These are phyloP conservation scores for Daedaleopsis sinensis DNA, from an alignment of 768 basidiomycete species.

Conservation along the genomic window DNA sequence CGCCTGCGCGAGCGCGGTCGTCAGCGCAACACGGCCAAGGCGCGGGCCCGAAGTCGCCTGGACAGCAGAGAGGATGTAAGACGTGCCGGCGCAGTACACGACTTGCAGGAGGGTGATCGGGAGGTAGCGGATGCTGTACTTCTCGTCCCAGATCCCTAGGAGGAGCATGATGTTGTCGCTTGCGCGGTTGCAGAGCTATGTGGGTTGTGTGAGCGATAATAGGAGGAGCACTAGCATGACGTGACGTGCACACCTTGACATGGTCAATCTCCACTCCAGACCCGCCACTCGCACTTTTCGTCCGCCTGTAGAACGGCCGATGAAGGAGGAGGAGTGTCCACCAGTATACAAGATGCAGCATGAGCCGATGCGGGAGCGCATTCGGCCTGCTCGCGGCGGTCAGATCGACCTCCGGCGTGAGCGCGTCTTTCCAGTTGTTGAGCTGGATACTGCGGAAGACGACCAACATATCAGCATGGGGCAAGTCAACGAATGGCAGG, in stretches of 20 bases:
- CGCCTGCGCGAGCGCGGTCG: slow-evolving; percentile 45
- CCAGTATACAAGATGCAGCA: slow-evolving; percentile 59
- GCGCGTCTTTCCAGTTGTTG: slow-evolving; percentile 41
- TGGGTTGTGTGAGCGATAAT: not conserved
- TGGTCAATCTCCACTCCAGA: slow-evolving; percentile 46
- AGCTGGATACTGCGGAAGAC: slow-evolving; percentile 25
- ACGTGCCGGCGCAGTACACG: slow-evolving; percentile 61
- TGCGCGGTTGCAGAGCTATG: slow-evolving; percentile 53
- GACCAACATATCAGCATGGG: not conserved
- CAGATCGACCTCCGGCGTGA: slow-evolving; percentile 50
- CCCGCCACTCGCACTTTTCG: slow-evolving; percentile 34
- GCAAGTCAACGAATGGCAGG: not conserved
- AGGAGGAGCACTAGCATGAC: not conserved
- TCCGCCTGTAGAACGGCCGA: slow-evolving; percentile 46
- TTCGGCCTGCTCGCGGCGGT: slow-evolving; percentile 49
- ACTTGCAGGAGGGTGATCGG: slow-evolving; percentile 61
- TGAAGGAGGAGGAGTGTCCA: slow-evolving; percentile 65
- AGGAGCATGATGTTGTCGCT: slow-evolving; percentile 61
- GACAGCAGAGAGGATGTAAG: slow-evolving; percentile 56
- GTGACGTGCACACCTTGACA: slow-evolving; percentile 45
- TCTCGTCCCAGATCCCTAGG: slow-evolving; percentile 48
- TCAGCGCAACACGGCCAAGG: slow-evolving; percentile 49
- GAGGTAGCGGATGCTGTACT: slow-evolving; percentile 60
- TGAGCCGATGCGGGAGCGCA: slow-evolving; percentile 55
- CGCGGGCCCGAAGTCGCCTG: slow-evolving; percentile 50